These are phyloP conservation scores for Albizia julibrissin DNA, from an alignment of 306 rosid species.

Conservation along the genomic window DNA sequence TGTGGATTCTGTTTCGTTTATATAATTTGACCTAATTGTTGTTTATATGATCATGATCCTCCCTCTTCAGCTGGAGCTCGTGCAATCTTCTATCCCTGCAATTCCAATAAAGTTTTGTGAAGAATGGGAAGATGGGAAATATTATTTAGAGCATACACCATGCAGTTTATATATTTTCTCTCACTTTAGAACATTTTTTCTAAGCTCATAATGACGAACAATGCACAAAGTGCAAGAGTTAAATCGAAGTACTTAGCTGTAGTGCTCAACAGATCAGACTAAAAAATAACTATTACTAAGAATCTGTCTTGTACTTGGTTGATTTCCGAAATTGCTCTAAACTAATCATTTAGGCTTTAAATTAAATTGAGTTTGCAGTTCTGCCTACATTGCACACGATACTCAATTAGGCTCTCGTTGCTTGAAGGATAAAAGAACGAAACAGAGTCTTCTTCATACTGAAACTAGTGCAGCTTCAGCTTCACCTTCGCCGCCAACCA, in stretches of 20 bases:
- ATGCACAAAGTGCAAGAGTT: not conserved
- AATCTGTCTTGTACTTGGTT: too few species aligned
- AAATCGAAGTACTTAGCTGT: too few species aligned
- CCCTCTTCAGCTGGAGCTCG: constrained; percentile 42
- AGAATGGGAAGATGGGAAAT: constrained; percentile 46
- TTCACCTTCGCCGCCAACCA: constrained; percentile 41
- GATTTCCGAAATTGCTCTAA: constrained; percentile 11
- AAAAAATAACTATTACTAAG: too few species aligned
- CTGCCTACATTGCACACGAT: constrained; percentile 38
- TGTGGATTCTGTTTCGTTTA: too few species aligned
- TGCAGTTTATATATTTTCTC: too few species aligned
- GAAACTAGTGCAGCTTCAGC: constrained; percentile 34
- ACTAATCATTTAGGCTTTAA: not conserved
- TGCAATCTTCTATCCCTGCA: constrained; percentile 44
- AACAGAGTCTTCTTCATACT: constrained; percentile 11
- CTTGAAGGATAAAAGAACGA: constrained; percentile 30
- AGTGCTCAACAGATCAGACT: too few species aligned
- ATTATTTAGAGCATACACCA: constrained; percentile 57
- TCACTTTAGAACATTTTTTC: not conserved
- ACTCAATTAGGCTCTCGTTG: constrained; percentile 19
- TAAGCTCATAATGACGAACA: constrained; percentile 17
- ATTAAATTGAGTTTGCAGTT: constrained; percentile 24
- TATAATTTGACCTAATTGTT: too few species aligned
- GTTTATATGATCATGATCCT: too few species aligned
- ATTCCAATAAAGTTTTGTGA: constrained; percentile 50